Base-by-base conservation (phyloP, 2,329 filamentous ascomycete genomes). In the Paraphoma sp. region DNA sequence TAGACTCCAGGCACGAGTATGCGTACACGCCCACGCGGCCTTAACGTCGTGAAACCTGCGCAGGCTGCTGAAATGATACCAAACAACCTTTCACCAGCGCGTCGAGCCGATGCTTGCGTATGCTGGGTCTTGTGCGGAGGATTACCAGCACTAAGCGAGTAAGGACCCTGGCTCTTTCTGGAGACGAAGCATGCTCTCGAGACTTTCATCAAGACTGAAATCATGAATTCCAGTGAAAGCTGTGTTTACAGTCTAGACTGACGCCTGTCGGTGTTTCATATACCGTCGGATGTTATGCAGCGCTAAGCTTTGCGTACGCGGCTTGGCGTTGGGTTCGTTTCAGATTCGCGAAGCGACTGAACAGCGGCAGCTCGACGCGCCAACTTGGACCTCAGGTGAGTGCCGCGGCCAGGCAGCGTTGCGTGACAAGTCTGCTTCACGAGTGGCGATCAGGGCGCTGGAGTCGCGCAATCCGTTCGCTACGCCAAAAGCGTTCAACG, bases 241-340 rank as follows among this genome's bases (percentile, higher is more conserved):
- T 12, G 23, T 47, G 38, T 18, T 18, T 44, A 41, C 51, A 51
- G 45, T 42, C 43, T 52, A 18, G 45, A 36, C 33, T 58, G 60
- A 61, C 41, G 56, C 41, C 48, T 64, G 62, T 67, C 61, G 60
- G 54, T 57, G 68, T 71, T 69, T 71, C 67, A 68, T 30, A 45
- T 52, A 46, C 29, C 45, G 45, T 53, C 31, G 47, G 45, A 51
- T 56, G 47, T 60, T 50, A 59, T 56, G 42, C 53, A 54, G 46
- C 31, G 51, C 54, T 62, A 63, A 64, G 60, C 64, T 55, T 65
- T 64, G 43, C 57, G 46, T 51, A 46, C 48, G 45, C 47, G 53
- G 48, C 64, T 60, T 63, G 62, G 63, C 64, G 43, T 63, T 51
- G 55, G 57, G 51, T 45, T 44, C 52, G 65, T 66, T 67, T 65